Conservation (phyloP, 306 rosid species). For the Corylus avellana region DNA sequence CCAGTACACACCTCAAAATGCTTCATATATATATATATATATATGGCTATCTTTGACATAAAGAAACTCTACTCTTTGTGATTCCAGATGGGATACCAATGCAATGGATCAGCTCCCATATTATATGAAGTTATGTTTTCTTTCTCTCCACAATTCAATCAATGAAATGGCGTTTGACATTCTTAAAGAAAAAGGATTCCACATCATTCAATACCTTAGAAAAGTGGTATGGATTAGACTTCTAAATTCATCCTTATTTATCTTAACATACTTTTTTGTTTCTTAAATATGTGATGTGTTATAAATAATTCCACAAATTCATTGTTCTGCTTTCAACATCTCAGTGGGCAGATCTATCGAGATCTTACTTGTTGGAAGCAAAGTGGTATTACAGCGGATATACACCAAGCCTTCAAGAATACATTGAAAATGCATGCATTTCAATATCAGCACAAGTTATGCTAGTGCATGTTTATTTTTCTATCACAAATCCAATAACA, state of each 20-base stretch:
- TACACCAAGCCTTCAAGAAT: conserved; percentile 20
- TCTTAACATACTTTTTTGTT: background rate
- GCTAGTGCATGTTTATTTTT: background rate
- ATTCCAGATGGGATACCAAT: background rate
- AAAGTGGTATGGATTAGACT: background rate
- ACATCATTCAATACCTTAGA: background rate
- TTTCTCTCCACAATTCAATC: background rate
- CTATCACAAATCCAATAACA: background rate
- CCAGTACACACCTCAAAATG: background rate
- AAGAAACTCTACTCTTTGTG: background rate
- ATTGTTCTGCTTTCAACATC: background rate
- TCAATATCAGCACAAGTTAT: conserved; percentile 16
- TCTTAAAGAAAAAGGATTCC: background rate
- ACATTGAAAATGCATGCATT: conserved; percentile 22
- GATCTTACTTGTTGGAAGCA: conserved; percentile 13
- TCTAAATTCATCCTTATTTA: background rate
- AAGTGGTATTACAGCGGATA: conserved; percentile 11
- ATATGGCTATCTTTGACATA: background rate
- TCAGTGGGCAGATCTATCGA: background rate
- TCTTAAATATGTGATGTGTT: background rate
- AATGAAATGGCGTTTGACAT: background rate
- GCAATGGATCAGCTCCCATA: background rate
- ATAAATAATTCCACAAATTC: background rate
- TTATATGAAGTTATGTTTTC: background rate
- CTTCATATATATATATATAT: background rate